Evolutionary conservation across 495 filamentous ascomycete species (phyloP), one percentile per base, ranked within the genome.

Genomic region (Penicillium pancosmium): DNA sequence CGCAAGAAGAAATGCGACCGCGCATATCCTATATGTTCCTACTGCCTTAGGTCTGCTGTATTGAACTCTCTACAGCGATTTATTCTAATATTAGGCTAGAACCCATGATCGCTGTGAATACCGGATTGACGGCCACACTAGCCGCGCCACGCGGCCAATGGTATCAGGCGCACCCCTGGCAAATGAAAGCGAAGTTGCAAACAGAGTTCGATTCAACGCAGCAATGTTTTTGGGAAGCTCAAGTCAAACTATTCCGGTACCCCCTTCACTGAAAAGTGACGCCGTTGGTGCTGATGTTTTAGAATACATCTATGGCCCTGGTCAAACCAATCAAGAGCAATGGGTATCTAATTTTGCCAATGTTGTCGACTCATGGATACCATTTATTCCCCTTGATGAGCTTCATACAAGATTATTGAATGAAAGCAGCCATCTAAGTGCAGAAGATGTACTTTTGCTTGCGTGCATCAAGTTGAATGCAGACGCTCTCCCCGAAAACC

Each of bases 1-100:
- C 60, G 60, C 55, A 62, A 62, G 55, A 58, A 57, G 53, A 62
- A 62, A 58, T 62, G 60, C 12, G 60, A 62, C 31, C 60, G 60
- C 7, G 60, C 60, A 15, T 58, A 57, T 36, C 60, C 60, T 1
- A 23, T 54, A 33, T 62, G 60, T 35, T 60, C 57, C 21, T 55
- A 54, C 19, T 60, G 57, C 52, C 27, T 60, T 5, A 55, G 51
- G 57, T 60, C 19, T 53, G 38, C 46, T 38, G 11, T 0, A 38
- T 12, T 4, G 9, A 38, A 38, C 11, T 38, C 5, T 1, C 15
- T 3, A 38, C 10, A 43, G 13, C 11, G 15, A 18, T 2, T 13
- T 46, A 33, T 11, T 36, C 19, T 16, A 46, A n/a, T 9, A 10
- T 25, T 19, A 19, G 8, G 12, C 44, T 18, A 60, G 57, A 16